Percentiles rank a stretch among this genome's conserved stretches.
These are phyloP conservation scores for Orychophragmus violaceus DNA, from an alignment of 345 rosid species.

Conservation along the genomic window DNA sequence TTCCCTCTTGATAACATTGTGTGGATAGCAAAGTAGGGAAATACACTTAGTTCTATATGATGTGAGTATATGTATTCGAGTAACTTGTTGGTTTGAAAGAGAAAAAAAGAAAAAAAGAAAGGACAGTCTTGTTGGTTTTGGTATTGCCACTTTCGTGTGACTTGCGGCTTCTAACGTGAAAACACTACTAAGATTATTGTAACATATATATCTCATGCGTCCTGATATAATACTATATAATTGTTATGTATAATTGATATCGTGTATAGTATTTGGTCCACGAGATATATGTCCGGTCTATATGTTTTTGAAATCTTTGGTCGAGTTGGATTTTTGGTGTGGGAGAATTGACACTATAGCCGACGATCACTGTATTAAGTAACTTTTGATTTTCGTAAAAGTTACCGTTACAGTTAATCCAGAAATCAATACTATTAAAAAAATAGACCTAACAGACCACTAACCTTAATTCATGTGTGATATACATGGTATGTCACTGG, in stretches of 20 bases:
- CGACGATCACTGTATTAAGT: no score
- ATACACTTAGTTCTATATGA: not conserved
- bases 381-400: no score
- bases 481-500: no score
- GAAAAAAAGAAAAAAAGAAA: not conserved
- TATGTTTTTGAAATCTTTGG: not conserved
- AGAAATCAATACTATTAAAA: no score
- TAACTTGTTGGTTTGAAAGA: slow-evolving; percentile 7
- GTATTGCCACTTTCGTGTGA: slow-evolving; percentile 12
- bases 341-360: no score
- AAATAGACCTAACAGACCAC: no score
- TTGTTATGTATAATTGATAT: no score
- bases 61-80: slow-evolving; percentile 7
- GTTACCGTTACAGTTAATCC: no score
- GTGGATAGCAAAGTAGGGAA: slow-evolving; percentile 39
- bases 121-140: slow-evolving; percentile 3
- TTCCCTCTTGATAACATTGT: slow-evolving; percentile 55
- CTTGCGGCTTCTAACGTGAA: not conserved
- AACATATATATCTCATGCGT: not conserved
- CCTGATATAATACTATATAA: not conserved
- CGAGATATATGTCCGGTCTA: not conserved
- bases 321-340: no score
- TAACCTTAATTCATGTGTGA: no score
- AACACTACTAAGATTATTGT: not conserved
- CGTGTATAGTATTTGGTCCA: not conserved